phyloP scores from a whole-genome alignment of 805 yeast species.

The Wickerhamomyces sydowiorum region DNA sequence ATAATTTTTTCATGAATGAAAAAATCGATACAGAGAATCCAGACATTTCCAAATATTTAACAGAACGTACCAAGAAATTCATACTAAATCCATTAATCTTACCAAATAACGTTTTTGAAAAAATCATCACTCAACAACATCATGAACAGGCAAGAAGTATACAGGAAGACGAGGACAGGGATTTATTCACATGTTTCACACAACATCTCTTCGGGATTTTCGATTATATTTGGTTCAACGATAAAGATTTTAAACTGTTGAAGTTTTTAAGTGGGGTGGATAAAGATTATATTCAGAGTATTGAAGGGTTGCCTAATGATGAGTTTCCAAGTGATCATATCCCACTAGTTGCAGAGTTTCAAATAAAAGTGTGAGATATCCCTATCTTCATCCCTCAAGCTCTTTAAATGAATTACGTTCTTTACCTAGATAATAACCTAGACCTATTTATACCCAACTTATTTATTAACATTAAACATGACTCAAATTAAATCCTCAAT shows the following conservation, averaged over 20 bases:
- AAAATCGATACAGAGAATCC: slow-evolving; percentile 21
- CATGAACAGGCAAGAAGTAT: neutral
- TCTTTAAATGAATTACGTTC: slow-evolving; percentile 25
- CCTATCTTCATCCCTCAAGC: too few species aligned
- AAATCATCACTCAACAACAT: slow-evolving; percentile 11
- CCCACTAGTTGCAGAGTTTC: slow-evolving; percentile 73
- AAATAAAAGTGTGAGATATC: slow-evolving; percentile 28
- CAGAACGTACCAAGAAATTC: slow-evolving; percentile 23
- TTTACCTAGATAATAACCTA: slow-evolving; percentile 6
- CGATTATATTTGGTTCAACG: slow-evolving; percentile 53
- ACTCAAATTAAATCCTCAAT: slow-evolving; percentile 25
- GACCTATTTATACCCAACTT: neutral
- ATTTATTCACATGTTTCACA: slow-evolving; percentile 39
- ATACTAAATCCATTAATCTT: slow-evolving; percentile 25
- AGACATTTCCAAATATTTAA: slow-evolving; percentile 8
- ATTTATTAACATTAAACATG: neutral
- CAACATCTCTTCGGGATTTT: slow-evolving; percentile 44
- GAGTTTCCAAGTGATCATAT: slow-evolving; percentile 81
- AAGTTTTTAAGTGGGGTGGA: slow-evolving; percentile 50
- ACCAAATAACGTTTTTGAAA: slow-evolving; percentile 24
- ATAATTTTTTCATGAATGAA: slow-evolving; percentile 34
- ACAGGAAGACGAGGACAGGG: neutral
- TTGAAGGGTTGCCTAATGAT: slow-evolving; percentile 46
- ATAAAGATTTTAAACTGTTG: slow-evolving; percentile 31
- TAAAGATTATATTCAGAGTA: slow-evolving; percentile 23